A percentile compares a stretch with the other conserved stretches of the same genome.
Evolutionary conservation across 2,329 filamentous ascomycete genomes (phyloP).

Genomic region (Curvularia lunata): DNA sequence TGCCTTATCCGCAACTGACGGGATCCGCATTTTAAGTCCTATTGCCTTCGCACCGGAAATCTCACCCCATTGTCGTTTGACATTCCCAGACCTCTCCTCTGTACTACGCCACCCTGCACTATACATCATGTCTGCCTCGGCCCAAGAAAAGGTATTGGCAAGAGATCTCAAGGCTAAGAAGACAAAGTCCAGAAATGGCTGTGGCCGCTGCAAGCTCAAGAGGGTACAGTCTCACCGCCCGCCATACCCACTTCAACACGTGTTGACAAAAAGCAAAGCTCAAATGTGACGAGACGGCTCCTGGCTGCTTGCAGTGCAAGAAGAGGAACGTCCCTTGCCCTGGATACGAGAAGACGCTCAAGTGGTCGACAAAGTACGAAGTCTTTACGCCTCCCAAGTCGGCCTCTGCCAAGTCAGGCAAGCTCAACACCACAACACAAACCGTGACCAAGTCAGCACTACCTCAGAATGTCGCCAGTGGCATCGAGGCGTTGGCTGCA

Average conservation of each 20-base stretch:
- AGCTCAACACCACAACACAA: slow-evolving; percentile 13
- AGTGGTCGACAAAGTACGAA: slow-evolving; percentile 59
- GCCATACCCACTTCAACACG: background rate
- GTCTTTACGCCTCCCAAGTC: slow-evolving; percentile 47
- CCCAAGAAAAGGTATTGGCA: slow-evolving; percentile 32
- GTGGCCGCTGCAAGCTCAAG: slow-evolving; percentile 46
- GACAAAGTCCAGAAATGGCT: slow-evolving; percentile 47
- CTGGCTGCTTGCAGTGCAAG: slow-evolving; percentile 53
- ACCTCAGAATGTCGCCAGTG: slow-evolving; percentile 40
- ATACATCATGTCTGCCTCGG: slow-evolving; percentile 41
- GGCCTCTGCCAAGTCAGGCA: slow-evolving; percentile 24
- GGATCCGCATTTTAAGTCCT: slow-evolving; percentile 29
- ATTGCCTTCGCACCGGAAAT: slow-evolving; percentile 23
- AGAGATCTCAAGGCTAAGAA: slow-evolving; percentile 43
- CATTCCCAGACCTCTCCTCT: slow-evolving; percentile 19
- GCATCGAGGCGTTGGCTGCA: slow-evolving; percentile 47
- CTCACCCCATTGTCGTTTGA: slow-evolving; percentile 30
- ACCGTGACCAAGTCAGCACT: slow-evolving; percentile 24
- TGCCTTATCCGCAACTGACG: slow-evolving; percentile 18
- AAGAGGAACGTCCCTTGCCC: slow-evolving; percentile 54
- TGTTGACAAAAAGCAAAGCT: slow-evolving; percentile 39
- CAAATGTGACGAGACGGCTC: slow-evolving; percentile 55
- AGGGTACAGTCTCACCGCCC: slow-evolving; percentile 29
- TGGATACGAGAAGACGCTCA: slow-evolving; percentile 55
- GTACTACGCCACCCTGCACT: slow-evolving; percentile 11